phyloP scores from a whole-genome alignment of 108 stramenopile species.

The Pseudonitzschia multiseries region DNA sequence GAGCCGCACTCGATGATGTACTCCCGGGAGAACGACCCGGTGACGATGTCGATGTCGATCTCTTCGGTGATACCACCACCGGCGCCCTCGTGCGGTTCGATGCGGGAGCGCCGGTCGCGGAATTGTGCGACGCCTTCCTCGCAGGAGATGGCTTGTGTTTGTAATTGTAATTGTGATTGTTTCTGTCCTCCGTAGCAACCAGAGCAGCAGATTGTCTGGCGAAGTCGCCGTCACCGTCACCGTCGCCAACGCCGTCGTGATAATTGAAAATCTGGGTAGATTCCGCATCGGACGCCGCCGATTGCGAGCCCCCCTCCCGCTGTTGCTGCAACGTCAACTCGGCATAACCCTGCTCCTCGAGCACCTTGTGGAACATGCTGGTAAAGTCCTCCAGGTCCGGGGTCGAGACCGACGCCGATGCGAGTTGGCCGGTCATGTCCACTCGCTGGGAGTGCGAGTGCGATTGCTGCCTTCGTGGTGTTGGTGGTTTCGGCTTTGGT shows the following conservation, averaged over 20 bases:
- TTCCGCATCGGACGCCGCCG: not conserved
- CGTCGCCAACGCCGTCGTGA: too few relatives aligned
- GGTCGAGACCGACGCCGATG: not conserved
- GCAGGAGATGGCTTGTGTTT: too few relatives aligned
- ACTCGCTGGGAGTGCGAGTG: slow-evolving; percentile 5
- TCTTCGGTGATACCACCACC: too few relatives aligned
- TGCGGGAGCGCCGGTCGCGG: too few relatives aligned
- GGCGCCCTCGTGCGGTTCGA: too few relatives aligned
- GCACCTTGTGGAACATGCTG: not conserved
- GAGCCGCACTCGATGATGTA: not conserved
- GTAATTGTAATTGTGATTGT: too few relatives aligned
- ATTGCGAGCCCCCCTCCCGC: not conserved
- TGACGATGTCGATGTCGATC: too few relatives aligned
- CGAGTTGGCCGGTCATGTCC: not conserved
- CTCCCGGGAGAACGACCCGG: too few relatives aligned
- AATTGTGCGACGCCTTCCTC: too few relatives aligned
- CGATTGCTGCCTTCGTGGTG: not conserved
- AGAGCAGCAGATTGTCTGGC: not conserved
- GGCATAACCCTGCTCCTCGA: not conserved
- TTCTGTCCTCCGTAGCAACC: too few relatives aligned
- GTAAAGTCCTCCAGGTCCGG: not conserved
- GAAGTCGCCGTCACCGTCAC: not conserved
- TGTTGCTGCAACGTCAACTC: not conserved
- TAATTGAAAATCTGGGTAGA: not conserved
- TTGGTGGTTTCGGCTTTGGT: not conserved